Percentiles rank a stretch among this genome's conserved stretches.
phyloP scores from a whole-genome alignment of 345 rosid genomes.

The Hibiscus syriacus region DNA sequence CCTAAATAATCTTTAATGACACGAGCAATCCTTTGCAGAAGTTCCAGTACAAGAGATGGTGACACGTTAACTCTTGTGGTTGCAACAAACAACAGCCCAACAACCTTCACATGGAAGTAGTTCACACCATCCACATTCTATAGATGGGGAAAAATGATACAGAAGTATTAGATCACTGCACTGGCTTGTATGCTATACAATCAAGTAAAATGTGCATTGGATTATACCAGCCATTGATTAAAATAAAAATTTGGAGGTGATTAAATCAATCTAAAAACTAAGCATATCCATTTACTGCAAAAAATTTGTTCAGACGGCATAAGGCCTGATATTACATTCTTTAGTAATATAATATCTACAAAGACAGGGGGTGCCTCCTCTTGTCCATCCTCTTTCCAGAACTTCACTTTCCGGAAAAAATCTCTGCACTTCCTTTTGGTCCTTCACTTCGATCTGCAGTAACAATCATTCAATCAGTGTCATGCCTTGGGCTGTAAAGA shows the following conservation, averaged over 20 bases:
- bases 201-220: neutral
- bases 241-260: neutral
- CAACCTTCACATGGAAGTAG: conserved; percentile 96
- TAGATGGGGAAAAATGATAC: neutral
- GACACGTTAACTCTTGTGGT: conserved; percentile 88
- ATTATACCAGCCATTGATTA: neutral
- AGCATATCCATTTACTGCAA: neutral
- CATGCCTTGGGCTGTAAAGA: neutral
- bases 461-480: neutral
- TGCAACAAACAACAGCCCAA: conserved; percentile 86
- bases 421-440: conserved; percentile 85
- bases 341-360: conserved; percentile 66
- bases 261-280: neutral
- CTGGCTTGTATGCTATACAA: neutral
- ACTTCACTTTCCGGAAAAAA: conserved; percentile 95
- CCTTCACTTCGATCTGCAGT: conserved; percentile 83
- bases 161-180: neutral
- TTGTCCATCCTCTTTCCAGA: conserved; percentile 94
- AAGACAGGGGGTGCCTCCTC: conserved; percentile 98
- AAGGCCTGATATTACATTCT: conserved; percentile 13
- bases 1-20: conserved; percentile 97
- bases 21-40: conserved; percentile 90
- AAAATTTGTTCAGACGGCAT: neutral
- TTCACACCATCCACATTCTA: conserved; percentile 95
- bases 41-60: conserved; percentile 95